A percentile compares a stretch with the other conserved stretches of the same genome.
Evolutionary conservation across 164 flowering plant species (phyloP).

Genomic region (Vitis labrusca): DNA sequence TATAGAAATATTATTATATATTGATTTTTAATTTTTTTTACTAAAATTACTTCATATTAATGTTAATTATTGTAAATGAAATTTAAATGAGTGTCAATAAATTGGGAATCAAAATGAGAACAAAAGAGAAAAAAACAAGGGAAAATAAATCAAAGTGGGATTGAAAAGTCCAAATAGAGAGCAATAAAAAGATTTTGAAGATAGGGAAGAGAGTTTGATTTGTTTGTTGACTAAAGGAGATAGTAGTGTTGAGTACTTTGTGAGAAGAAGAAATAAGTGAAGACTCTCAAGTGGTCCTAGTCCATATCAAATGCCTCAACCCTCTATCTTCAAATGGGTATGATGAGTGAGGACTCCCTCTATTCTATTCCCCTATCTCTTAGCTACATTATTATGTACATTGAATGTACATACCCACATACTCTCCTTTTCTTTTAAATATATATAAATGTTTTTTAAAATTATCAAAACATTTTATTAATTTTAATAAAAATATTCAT

Average conservation of each 20-base stretch:
- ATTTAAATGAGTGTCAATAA: too few species aligned
- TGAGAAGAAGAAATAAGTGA: slow-evolving; percentile 15
- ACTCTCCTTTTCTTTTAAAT: too few species aligned
- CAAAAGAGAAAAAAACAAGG: not conserved
- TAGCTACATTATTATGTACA: too few species aligned
- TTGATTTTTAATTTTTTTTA: too few species aligned
- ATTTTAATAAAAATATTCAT: too few species aligned
- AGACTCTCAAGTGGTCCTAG: slow-evolving; percentile 9
- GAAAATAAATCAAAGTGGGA: not conserved
- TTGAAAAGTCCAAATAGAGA: slow-evolving; percentile 1
- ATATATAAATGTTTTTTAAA: too few species aligned
- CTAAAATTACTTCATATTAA: too few species aligned
- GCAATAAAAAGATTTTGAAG: slow-evolving; percentile 13
- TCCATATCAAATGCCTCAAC: slow-evolving; percentile 16
- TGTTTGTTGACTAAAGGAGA: slow-evolving; percentile 16
- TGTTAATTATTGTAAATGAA: too few species aligned
- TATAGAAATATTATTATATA: too few species aligned
- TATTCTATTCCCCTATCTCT: not conserved
- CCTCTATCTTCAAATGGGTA: slow-evolving; percentile 10
- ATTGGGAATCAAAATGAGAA: too few species aligned
- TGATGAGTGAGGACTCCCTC: slow-evolving; percentile 10
- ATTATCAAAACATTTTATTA: too few species aligned
- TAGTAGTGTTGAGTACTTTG: slow-evolving; percentile 2
- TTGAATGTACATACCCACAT: too few species aligned
- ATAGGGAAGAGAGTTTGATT: slow-evolving; percentile 6